A percentile compares a stretch with the other conserved stretches of the same genome.
phyloP scores from a whole-genome alignment of 1,139 yeast species.

The Torulaspora pretoriensis region DNA sequence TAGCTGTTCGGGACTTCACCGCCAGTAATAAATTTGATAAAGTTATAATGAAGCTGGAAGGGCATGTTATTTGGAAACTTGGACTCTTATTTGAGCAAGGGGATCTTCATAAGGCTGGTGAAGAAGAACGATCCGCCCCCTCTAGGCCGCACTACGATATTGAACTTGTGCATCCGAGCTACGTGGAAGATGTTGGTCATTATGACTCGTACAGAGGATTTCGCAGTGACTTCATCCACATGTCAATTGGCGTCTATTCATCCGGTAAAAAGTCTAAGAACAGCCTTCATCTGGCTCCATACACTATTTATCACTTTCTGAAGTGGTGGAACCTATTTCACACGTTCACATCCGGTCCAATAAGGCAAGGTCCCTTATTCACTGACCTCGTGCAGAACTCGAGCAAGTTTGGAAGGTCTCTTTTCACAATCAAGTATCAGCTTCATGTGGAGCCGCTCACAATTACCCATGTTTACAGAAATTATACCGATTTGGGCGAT shows the following conservation, averaged over 20 bases:
- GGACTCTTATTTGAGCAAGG: slow-evolving; percentile 50
- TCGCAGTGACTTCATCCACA: slow-evolving; percentile 70
- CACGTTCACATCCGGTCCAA: slow-evolving; percentile 67
- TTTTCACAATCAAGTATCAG: slow-evolving; percentile 75
- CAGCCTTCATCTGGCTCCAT: slow-evolving; percentile 68
- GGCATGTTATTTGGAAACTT: slow-evolving; percentile 47
- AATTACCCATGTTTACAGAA: slow-evolving; percentile 65
- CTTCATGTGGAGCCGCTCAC: slow-evolving; percentile 64
- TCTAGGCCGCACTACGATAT: slow-evolving; percentile 68
- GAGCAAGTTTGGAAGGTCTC: slow-evolving; percentile 65
- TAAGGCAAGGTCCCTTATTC: slow-evolving; percentile 66
- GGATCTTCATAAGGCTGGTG: slow-evolving; percentile 30
- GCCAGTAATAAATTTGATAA: slow-evolving; percentile 37
- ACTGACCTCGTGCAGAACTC: slow-evolving; percentile 36
- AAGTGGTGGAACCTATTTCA: slow-evolving; percentile 78
- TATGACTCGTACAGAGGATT: slow-evolving; percentile 78
- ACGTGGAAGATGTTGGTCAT: slow-evolving; percentile 37
- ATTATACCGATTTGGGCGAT: slow-evolving; percentile 43
- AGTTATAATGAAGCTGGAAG: slow-evolving; percentile 51
- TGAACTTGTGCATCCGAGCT: slow-evolving; percentile 55
- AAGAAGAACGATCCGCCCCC: slow-evolving; percentile 33
- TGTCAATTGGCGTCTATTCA: slow-evolving; percentile 68
- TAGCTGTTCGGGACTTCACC: slow-evolving; percentile 48
- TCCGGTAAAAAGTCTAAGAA: slow-evolving; percentile 44
- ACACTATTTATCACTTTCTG: slow-evolving; percentile 60